phyloP scores from a whole-genome alignment of 2,329 filamentous ascomycete genomes.

The Penicillium decumbens region DNA sequence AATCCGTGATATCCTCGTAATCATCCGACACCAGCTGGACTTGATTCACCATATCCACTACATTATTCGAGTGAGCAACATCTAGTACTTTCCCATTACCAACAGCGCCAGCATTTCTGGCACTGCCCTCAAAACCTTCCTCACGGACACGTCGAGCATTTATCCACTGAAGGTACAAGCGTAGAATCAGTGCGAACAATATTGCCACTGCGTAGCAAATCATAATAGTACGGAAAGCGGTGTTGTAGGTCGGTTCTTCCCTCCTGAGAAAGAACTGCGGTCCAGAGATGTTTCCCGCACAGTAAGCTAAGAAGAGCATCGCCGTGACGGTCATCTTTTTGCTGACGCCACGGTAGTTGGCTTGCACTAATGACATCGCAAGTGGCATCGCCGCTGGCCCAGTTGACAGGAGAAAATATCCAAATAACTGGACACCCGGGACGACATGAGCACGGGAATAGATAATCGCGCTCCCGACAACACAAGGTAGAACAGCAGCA shows the following conservation, averaged over 20 bases:
- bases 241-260: conserved; percentile 52
- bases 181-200: conserved; percentile 42
- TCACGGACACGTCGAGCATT: conserved; percentile 43
- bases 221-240: conserved; percentile 54
- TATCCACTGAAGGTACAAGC: conserved; percentile 47
- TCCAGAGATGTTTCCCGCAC: conserved; percentile 53
- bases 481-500: conserved; percentile 49
- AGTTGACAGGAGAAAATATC: conserved; percentile 55
- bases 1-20: conserved; percentile 58
- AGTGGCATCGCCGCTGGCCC: conserved; percentile 54
- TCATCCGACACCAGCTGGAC: conserved; percentile 44
- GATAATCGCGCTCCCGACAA: conserved; percentile 52
- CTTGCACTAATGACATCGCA: conserved; percentile 52
- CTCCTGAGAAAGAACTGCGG: conserved; percentile 52
- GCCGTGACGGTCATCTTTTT: conserved; percentile 59
- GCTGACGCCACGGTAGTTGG: conserved; percentile 55
- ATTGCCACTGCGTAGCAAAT: conserved; percentile 54
- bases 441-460: conserved; percentile 43
- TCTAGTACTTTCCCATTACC: conserved; percentile 44
- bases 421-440: conserved; percentile 49
- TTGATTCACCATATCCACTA: conserved; percentile 25
- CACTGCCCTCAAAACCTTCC: conserved; percentile 32
- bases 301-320: conserved; percentile 54
- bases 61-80: conserved; percentile 38
- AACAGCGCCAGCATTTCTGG: conserved; percentile 34